phyloP scores from a whole-genome alignment of 1,139 yeast genomes.

The Meyerozyma carpophila region DNA sequence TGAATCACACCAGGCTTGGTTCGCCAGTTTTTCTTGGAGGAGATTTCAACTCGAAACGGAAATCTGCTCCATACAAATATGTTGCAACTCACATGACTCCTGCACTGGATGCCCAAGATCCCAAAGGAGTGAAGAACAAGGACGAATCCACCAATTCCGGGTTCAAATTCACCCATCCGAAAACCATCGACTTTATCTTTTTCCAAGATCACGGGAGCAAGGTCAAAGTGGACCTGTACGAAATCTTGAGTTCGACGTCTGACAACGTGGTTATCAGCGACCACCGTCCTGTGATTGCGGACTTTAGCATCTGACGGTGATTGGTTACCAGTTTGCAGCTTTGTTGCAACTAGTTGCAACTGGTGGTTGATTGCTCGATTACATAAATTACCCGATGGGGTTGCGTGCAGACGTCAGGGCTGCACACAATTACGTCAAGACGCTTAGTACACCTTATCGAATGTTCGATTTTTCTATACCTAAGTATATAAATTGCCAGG shows the following conservation, averaged over 20 bases:
- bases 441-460: neutral
- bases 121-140: neutral
- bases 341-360: neutral
- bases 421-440: neutral
- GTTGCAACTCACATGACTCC: constrained; percentile 3
- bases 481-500: neutral
- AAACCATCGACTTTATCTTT: neutral
- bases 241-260: neutral
- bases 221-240: neutral
- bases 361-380: neutral
- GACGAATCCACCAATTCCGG: neutral
- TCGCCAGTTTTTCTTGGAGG: constrained; percentile 5
- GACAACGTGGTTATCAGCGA: neutral
- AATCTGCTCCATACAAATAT: constrained; percentile 3
- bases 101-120: neutral
- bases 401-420: neutral
- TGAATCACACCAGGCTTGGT: neutral
- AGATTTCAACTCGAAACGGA: constrained; percentile 5
- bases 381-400: neutral
- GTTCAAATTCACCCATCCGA: neutral
- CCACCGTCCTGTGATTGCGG: neutral
- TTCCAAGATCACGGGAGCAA: neutral
- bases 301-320: neutral
- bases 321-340: neutral
- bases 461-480: neutral